Conservation (phyloP, 768 basidiomycete species). For the Leccinum ochraceum region DNA sequence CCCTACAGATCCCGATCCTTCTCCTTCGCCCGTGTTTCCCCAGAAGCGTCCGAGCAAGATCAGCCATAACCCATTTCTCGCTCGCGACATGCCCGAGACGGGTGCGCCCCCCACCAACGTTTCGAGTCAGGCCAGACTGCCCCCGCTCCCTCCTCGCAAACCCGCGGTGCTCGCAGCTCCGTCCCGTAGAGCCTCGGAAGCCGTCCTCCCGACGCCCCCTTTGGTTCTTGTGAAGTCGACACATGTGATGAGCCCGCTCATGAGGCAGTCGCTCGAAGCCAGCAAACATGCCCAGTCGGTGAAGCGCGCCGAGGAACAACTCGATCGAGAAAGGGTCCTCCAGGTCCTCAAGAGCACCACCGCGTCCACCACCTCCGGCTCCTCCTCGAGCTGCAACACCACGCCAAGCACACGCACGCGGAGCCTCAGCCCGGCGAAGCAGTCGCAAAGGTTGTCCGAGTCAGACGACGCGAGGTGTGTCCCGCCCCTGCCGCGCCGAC, state of each 20-base stretch:
- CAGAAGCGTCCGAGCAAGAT: conserved; percentile 23
- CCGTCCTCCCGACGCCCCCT: conserved; percentile 11
- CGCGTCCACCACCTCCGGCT: conserved; percentile 13
- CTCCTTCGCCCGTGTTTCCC: neutral
- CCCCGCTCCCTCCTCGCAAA: conserved; percentile 40
- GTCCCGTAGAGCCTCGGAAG: conserved; percentile 25
- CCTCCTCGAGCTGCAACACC: neutral
- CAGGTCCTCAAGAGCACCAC: conserved; percentile 68
- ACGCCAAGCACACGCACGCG: conserved; percentile 21
- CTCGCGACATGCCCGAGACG: conserved; percentile 21
- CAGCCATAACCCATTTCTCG: conserved; percentile 35
- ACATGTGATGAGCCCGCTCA: conserved; percentile 64
- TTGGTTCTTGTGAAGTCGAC: conserved; percentile 27
- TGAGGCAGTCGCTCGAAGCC: conserved; percentile 73
- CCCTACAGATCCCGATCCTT: conserved; percentile 9
- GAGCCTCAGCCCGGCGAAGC: conserved; percentile 35
- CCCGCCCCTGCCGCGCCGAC: conserved; percentile 40
- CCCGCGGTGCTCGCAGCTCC: conserved; percentile 24
- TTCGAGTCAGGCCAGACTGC: conserved; percentile 23
- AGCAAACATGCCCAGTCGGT: conserved; percentile 69
- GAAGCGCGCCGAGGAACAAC: conserved; percentile 65
- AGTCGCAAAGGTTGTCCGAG: conserved; percentile 1
- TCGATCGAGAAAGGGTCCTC: conserved; percentile 70
- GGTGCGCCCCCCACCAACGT: conserved; percentile 2
- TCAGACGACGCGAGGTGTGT: conserved; percentile 25